Conservation (phyloP, 106 monocot species). For the Dendrobium officinale region DNA sequence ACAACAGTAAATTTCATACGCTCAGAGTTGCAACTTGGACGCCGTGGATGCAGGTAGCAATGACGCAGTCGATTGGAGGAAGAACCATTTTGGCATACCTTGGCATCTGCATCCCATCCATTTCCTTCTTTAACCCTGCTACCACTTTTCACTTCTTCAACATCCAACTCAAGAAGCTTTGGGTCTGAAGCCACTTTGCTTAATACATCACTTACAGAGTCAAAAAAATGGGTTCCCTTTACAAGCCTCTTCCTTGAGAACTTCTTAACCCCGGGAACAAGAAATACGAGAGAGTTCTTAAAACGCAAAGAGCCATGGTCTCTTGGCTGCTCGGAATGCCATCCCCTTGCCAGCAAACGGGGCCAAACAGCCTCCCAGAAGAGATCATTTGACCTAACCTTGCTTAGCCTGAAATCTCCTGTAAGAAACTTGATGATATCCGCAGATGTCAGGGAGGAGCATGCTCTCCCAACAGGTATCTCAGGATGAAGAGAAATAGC, state of each 20-base stretch:
- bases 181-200: conserved; percentile 83
- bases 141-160: conserved; percentile 21
- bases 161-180: conserved; percentile 59
- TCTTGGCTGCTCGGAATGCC: conserved; percentile 86
- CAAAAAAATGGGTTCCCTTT: conserved; percentile 88
- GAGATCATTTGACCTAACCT: conserved; percentile 78
- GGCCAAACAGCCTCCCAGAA: conserved; percentile 99
- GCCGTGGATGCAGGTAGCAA: conserved; percentile 29
- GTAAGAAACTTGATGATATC: conserved; percentile 79
- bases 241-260: conserved; percentile 77
- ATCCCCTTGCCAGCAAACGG: conserved; percentile 74
- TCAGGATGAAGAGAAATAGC: conserved; percentile 23
- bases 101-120: conserved; percentile 12
- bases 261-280: conserved; percentile 68
- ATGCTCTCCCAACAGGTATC: conserved; percentile 71
- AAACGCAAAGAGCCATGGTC: conserved; percentile 20
- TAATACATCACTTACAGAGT: conserved; percentile 85
- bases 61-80: conserved; percentile 16
- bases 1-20: conserved; percentile 66
- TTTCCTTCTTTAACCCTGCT: conserved; percentile 18
- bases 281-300: conserved; percentile 56
- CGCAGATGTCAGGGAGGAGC: conserved; percentile 53
- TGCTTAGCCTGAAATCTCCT: conserved; percentile 84
- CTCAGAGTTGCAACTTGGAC: conserved; percentile 28
- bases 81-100: conserved; percentile 13